These are phyloP conservation scores for Thinopyrum elongatum DNA, from an alignment of 176 grass and related monocot species.

Conservation along the genomic window DNA sequence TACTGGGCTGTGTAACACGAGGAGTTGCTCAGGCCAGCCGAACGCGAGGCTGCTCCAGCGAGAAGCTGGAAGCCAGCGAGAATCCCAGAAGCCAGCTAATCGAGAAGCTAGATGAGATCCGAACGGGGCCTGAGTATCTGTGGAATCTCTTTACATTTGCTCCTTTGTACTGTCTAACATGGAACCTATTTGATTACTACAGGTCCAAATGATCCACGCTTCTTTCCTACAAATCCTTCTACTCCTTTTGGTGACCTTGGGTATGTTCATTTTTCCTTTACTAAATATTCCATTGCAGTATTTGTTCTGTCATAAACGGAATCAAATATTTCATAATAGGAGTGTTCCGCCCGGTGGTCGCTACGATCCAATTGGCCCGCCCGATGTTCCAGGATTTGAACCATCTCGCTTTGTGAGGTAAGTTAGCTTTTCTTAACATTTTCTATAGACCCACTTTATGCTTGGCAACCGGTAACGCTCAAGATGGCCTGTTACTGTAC, in stretches of 20 bases:
- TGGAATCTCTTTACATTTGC: background rate
- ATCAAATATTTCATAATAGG: constrained; percentile 45
- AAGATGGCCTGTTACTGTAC: constrained; percentile 17
- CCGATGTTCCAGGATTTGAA: constrained; percentile 82
- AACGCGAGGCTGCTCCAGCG: no score
- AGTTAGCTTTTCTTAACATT: constrained; percentile 10
- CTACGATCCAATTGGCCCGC: constrained; percentile 80
- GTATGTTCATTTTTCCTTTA: constrained; percentile 37
- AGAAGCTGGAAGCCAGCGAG: no score
- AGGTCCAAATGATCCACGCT: constrained; percentile 81
- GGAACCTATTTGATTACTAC: constrained; percentile 13
- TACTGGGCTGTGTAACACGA: no score
- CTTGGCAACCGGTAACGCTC: background rate
- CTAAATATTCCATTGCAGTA: background rate
- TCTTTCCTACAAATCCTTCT: constrained; percentile 63
- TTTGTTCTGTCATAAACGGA: background rate
- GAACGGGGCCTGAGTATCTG: background rate
- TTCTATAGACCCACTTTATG: background rate
- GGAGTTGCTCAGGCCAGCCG: no score
- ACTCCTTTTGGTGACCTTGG: constrained; percentile 42
- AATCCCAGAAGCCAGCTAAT: no score
- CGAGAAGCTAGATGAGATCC: no score
- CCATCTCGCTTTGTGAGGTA: constrained; percentile 82
- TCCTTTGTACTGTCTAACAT: background rate
- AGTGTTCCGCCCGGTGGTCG: constrained; percentile 53